Evolutionary conservation across 108 stramenopile species (phyloP).

Genomic region (Skeletonema costatum): DNA sequence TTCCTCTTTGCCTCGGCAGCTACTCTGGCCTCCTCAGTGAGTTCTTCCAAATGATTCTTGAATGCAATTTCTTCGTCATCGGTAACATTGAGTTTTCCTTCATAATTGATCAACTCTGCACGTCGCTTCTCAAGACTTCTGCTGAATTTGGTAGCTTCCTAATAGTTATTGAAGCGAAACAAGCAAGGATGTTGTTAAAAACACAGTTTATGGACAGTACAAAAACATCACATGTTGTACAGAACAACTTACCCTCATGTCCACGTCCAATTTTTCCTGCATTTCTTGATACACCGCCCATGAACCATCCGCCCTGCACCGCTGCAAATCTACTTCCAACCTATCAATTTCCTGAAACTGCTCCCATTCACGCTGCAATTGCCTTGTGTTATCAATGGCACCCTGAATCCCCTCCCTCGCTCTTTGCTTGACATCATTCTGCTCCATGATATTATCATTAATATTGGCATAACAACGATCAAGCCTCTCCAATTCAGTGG

Average conservation of each 20-base stretch:
- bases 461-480: slow-evolving; percentile 60
- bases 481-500: slow-evolving; percentile 90
- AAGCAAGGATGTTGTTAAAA: too few relatives aligned
- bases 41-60: slow-evolving; percentile 48
- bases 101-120: slow-evolving; percentile 59
- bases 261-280: slow-evolving; percentile 24
- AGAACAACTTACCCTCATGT: slow-evolving; percentile 36
- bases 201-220: too few relatives aligned
- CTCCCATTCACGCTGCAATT: slow-evolving; percentile 68
- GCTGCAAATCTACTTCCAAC: slow-evolving; percentile 56
- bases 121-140: slow-evolving; percentile 59
- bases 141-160: slow-evolving; percentile 27
- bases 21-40: slow-evolving; percentile 62
- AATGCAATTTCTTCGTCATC: slow-evolving; percentile 55
- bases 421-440: slow-evolving; percentile 41
- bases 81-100: slow-evolving; percentile 46
- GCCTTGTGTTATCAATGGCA: slow-evolving; percentile 42
- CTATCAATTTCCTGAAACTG: slow-evolving; percentile 75
- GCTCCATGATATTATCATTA: slow-evolving; percentile 56
- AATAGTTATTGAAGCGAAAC: too few relatives aligned
- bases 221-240: background rate
- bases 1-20: slow-evolving; percentile 55
- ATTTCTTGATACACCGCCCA: slow-evolving; percentile 62
- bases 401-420: slow-evolving; percentile 41
- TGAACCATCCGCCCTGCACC: slow-evolving; percentile 37